Conservation (phyloP, 306 rosid genomes). For the Malus orientalis region DNA sequence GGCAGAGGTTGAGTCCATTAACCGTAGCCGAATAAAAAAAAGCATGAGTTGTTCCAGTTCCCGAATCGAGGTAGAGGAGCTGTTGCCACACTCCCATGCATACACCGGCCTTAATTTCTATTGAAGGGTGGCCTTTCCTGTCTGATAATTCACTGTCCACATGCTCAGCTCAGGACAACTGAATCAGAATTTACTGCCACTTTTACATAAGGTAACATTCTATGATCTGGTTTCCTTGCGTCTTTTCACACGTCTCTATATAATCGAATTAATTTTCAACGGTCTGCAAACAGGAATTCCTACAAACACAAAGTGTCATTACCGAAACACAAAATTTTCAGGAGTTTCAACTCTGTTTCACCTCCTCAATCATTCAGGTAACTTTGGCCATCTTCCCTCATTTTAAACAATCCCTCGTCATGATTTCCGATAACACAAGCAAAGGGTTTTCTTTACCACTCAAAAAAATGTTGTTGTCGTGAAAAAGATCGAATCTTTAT, state of each 20-base stretch:
- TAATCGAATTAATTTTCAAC: neutral
- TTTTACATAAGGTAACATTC: slow-evolving; percentile 5
- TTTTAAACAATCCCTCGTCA: neutral
- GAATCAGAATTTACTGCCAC: slow-evolving; percentile 17
- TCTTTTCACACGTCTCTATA: neutral
- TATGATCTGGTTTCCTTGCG: neutral
- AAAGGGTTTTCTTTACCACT: neutral
- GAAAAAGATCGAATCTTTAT: neutral
- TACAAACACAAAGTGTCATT: slow-evolving; percentile 1
- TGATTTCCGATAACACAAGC: neutral
- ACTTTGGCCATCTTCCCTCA: neutral
- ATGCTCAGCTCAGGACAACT: slow-evolving; percentile 18
- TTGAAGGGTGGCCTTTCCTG: slow-evolving; percentile 28
- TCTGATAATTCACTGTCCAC: slow-evolving; percentile 1
- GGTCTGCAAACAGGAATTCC: slow-evolving; percentile 4
- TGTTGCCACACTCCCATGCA: slow-evolving; percentile 56
- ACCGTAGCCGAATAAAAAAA: slow-evolving; percentile 59
- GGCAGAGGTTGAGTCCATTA: slow-evolving; percentile 77
- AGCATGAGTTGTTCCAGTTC: slow-evolving; percentile 82
- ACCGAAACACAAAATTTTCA: neutral
- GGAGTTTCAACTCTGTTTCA: neutral
- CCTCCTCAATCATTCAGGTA: slow-evolving; percentile 16
- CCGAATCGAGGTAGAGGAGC: slow-evolving; percentile 86
- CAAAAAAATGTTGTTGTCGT: slow-evolving; percentile 7
- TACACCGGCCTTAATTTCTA: slow-evolving; percentile 48